Conservation (phyloP, 2,329 filamentous ascomycete species). For the Microsporum ferrugineum region DNA sequence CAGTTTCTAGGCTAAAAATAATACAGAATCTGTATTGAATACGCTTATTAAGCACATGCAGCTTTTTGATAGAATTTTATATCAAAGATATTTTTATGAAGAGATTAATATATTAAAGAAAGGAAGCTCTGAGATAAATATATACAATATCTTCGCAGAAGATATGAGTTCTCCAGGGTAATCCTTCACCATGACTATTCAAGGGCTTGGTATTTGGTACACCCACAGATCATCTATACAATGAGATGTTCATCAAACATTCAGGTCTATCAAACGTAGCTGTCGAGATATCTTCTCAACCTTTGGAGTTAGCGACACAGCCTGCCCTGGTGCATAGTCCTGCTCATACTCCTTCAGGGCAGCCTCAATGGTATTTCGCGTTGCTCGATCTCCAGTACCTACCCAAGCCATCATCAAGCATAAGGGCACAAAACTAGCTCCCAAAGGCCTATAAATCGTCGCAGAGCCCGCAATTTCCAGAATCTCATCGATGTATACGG, state of each 20-base stretch:
- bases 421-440: conserved; percentile 22
- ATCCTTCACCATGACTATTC: neutral
- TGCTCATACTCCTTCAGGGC: conserved; percentile 18
- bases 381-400: conserved; percentile 15
- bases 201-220: neutral
- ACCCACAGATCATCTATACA: neutral
- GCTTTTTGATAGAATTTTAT: no score
- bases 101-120: no score
- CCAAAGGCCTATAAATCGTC: conserved; percentile 23
- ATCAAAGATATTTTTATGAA: no score
- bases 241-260: neutral
- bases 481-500: conserved; percentile 19
- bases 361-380: conserved; percentile 14
- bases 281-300: conserved; percentile 1
- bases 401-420: conserved; percentile 21
- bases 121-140: no score
- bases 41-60: neutral
- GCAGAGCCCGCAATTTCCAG: conserved; percentile 21
- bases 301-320: neutral
- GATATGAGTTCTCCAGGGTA: neutral
- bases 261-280: neutral
- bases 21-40: neutral
- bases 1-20: neutral
- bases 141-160: neutral
- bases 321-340: conserved; percentile 17